A percentile compares a stretch with the other conserved stretches of the same genome.
Evolutionary conservation across 106 monocot species (phyloP).

Genomic region (Acorus gramineus): DNA sequence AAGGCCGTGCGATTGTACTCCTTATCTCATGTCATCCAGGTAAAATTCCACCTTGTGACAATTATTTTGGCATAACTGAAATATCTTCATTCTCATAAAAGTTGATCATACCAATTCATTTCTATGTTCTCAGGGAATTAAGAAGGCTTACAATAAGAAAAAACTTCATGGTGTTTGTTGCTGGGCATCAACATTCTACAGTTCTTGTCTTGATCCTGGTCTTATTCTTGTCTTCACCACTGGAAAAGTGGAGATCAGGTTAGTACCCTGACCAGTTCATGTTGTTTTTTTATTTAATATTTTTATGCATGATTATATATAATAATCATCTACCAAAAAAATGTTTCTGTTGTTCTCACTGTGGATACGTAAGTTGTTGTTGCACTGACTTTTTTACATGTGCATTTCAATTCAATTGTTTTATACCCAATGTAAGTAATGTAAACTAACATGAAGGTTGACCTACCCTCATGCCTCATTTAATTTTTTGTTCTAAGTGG

Average conservation of each 20-base stretch:
- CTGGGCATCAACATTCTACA: constrained; percentile 38
- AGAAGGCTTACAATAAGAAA: constrained; percentile 59
- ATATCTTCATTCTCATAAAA: neutral
- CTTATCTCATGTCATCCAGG: constrained; percentile 54
- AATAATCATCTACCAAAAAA: too few species aligned
- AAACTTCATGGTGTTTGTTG: constrained; percentile 44
- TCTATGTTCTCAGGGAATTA: constrained; percentile 44
- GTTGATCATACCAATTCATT: neutral
- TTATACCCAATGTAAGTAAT: too few species aligned
- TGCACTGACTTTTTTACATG: too few species aligned
- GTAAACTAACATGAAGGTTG: too few species aligned
- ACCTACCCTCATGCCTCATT: too few species aligned
- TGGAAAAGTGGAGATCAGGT: constrained; percentile 76
- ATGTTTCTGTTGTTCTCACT: too few species aligned
- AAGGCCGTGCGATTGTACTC: constrained; percentile 55
- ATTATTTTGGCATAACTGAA: neutral
- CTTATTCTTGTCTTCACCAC: constrained; percentile 44
- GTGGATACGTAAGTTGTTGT: too few species aligned
- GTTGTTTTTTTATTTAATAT: neutral
- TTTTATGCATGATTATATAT: too few species aligned
- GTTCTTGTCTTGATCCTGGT: constrained; percentile 37
- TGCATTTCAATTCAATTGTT: too few species aligned
- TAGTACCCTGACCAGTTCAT: too few species aligned
- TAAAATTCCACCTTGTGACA: constrained; percentile 11
- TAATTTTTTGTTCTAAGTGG: too few species aligned